Evolutionary conservation across 2,329 filamentous ascomycete species (phyloP).

Genomic region (Lasiodiplodia sp.): DNA sequence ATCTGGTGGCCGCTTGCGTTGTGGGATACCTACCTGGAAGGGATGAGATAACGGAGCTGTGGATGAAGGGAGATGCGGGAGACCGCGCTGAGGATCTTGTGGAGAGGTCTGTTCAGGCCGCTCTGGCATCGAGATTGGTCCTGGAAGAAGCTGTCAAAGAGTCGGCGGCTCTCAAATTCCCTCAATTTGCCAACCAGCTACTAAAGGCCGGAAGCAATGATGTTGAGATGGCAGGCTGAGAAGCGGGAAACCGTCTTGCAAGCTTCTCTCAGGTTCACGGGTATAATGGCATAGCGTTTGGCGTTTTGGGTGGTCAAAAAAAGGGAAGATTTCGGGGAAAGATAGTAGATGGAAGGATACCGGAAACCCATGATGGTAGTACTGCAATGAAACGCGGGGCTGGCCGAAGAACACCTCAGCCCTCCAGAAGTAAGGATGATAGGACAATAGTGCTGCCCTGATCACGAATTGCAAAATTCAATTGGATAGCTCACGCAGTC

Average conservation of each 20-base stretch:
- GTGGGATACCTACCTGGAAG: conserved; percentile 86
- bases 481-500: background rate
- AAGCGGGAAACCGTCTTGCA: background rate
- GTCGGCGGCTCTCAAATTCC: conserved; percentile 43
- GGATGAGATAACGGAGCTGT: conserved; percentile 93
- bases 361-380: background rate
- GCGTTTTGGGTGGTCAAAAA: conserved; percentile 7
- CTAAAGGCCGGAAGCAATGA: background rate
- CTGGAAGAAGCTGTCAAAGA: conserved; percentile 69
- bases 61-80: conserved; percentile 79
- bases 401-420: background rate
- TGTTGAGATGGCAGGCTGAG: conserved; percentile 28
- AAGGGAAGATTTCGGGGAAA: background rate
- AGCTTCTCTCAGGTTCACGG: background rate
- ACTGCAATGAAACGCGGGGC: background rate
- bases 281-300: conserved; percentile 22
- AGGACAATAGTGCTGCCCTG: background rate
- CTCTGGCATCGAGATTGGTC: conserved; percentile 65
- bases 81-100: conserved; percentile 61
- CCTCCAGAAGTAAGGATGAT: background rate
- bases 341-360: background rate
- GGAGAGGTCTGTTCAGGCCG: conserved; percentile 70
- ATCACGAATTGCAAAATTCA: background rate
- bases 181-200: conserved; percentile 25
- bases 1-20: conserved; percentile 82